phyloP scores from a whole-genome alignment of 768 basidiomycete genomes.

The Scleroderma bovista region DNA sequence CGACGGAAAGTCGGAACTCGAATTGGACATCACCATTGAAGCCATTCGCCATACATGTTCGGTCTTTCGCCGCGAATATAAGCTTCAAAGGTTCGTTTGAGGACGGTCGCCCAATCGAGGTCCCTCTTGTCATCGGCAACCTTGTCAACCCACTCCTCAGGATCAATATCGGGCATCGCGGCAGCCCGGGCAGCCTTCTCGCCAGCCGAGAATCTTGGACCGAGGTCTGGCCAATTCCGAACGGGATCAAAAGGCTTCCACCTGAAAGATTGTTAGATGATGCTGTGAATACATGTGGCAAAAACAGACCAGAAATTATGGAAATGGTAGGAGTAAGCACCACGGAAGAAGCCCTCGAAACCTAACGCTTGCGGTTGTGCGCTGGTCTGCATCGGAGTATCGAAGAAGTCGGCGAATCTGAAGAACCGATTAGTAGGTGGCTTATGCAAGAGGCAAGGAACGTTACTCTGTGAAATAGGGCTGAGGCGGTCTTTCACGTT shows the following conservation, averaged over 20 bases:
- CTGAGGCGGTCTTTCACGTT: conserved; percentile 88
- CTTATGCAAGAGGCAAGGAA: background rate
- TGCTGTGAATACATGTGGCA: background rate
- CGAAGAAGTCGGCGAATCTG: conserved; percentile 88
- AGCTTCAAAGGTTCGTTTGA: conserved; percentile 93
- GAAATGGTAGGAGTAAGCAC: conserved; percentile 94
- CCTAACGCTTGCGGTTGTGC: conserved; percentile 86
- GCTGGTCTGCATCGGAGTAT: conserved; percentile 64
- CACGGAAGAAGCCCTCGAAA: conserved; percentile 93
- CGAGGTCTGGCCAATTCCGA: conserved; percentile 96
- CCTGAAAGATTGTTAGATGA: conserved; percentile 39
- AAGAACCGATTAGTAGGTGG: background rate
- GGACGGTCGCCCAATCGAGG: conserved; percentile 86
- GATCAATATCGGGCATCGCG: conserved; percentile 26
- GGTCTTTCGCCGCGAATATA: conserved; percentile 88
- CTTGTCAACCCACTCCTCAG: conserved; percentile 35
- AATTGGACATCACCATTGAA: conserved; percentile 39
- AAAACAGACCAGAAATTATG: conserved; percentile 81
- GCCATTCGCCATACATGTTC: conserved; percentile 92
- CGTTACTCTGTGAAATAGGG: conserved; percentile 84
- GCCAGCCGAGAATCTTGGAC: conserved; percentile 66
- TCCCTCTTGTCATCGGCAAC: conserved; percentile 70
- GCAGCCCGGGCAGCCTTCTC: conserved; percentile 62
- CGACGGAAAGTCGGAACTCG: conserved; percentile 4
- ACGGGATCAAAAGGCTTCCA: conserved; percentile 93